Evolutionary conservation across 495 filamentous ascomycete genomes (phyloP).

Genomic region (Talaromyces ruber): DNA sequence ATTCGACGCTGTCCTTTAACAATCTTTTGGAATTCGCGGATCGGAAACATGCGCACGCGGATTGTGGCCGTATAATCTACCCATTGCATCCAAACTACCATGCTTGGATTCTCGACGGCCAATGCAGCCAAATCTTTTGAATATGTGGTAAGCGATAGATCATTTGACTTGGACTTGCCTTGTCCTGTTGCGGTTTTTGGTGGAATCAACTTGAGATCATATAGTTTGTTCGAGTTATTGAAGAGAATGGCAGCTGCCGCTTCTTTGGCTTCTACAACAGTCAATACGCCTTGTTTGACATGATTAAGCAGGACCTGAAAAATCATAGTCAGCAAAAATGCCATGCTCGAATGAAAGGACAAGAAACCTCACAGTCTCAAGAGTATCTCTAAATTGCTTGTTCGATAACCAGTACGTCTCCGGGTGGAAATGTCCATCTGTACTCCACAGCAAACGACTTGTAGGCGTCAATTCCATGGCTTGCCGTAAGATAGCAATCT

Average conservation of each 20-base stretch:
- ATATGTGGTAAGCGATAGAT: neutral
- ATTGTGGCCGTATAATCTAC: slow-evolving; percentile 66
- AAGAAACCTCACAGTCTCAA: slow-evolving; percentile 46
- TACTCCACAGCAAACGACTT: slow-evolving; percentile 77
- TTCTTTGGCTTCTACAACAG: slow-evolving; percentile 46
- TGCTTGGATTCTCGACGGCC: slow-evolving; percentile 16
- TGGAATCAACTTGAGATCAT: slow-evolving; percentile 34
- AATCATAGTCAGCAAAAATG: neutral
- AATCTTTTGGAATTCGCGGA: slow-evolving; percentile 53
- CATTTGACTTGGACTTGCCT: neutral
- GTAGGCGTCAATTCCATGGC: slow-evolving; percentile 69
- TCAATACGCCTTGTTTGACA: slow-evolving; percentile 48
- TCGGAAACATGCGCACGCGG: slow-evolving; percentile 62
- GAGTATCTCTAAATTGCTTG: slow-evolving; percentile 65
- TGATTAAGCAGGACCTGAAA: slow-evolving; percentile 53
- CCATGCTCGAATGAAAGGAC: neutral
- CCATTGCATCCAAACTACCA: slow-evolving; percentile 66
- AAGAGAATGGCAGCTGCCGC: slow-evolving; percentile 57
- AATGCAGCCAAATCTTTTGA: slow-evolving; percentile 15
- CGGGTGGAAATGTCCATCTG: slow-evolving; percentile 75
- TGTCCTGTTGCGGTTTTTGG: neutral
- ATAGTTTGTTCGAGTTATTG: slow-evolving; percentile 61
- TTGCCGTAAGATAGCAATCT: slow-evolving; percentile 65
- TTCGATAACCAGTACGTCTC: slow-evolving; percentile 78
- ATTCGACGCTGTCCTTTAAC: slow-evolving; percentile 44